phyloP scores from a whole-genome alignment of 2,329 filamentous ascomycete species.

The Monilinia fructigena region DNA sequence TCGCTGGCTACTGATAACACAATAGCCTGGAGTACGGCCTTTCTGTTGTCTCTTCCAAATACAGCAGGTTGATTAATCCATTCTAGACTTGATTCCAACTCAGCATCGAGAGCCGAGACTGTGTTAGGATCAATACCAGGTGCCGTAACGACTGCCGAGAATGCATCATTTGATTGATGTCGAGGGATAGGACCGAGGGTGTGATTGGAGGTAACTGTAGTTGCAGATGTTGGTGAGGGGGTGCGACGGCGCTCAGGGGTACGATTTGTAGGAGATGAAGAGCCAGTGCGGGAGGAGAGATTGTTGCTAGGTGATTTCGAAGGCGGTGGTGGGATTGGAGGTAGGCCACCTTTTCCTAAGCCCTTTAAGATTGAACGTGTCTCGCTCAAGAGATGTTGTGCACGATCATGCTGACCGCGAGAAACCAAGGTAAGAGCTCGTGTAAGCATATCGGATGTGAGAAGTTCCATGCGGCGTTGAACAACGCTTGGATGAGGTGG shows the following conservation, averaged over 20 bases:
- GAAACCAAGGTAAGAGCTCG: conserved; percentile 87
- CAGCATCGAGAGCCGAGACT: conserved; percentile 83
- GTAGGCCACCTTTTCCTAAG: conserved; percentile 89
- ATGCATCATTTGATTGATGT: conserved; percentile 51
- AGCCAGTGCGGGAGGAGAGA: conserved; percentile 23
- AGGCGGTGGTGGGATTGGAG: conserved; percentile 72
- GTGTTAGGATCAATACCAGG: conserved; percentile 81
- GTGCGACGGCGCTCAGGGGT: conserved; percentile 42
- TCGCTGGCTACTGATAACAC: conserved; percentile 91
- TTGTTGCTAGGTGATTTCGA: conserved; percentile 33
- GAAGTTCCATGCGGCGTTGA: conserved; percentile 92
- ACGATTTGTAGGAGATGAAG: conserved; percentile 34
- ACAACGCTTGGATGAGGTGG: conserved; percentile 94
- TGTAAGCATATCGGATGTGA: conserved; percentile 97
- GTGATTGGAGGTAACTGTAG: conserved; percentile 32
- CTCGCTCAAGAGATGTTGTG: conserved; percentile 87
- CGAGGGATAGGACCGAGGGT: conserved; percentile 47
- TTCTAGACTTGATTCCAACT: conserved; percentile 85
- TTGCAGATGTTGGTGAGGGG: conserved; percentile 46
- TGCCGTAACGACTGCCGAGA: conserved; percentile 49
- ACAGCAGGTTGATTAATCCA: conserved; percentile 98
- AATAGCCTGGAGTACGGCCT: conserved; percentile 93
- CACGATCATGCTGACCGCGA: conserved; percentile 88
- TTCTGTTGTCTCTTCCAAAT: conserved; percentile 89
- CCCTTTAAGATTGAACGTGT: conserved; percentile 95